Evolutionary conservation across 2,329 filamentous ascomycete species (phyloP).

Genomic region (Xylaria sp.): DNA sequence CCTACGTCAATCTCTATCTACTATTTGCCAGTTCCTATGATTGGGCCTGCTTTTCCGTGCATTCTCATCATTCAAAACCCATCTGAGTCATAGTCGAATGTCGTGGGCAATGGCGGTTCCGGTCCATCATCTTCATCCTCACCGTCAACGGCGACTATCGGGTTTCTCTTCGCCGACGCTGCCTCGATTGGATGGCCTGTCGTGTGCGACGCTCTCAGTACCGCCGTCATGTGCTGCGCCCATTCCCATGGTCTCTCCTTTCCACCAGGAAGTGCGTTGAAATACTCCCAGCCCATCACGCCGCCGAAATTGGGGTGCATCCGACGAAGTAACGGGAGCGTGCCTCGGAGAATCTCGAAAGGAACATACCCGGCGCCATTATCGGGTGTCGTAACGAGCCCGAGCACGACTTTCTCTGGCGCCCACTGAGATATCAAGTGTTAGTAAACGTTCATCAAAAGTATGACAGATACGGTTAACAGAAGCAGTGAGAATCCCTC

Average conservation of each 20-base stretch:
- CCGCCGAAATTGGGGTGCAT: conserved; percentile 66
- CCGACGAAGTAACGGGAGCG: conserved; percentile 51
- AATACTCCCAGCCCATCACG: conserved; percentile 85
- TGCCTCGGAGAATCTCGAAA: conserved; percentile 49
- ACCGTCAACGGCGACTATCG: conserved; percentile 17
- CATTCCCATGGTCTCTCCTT: conserved; percentile 63
- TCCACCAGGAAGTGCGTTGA: conserved; percentile 62
- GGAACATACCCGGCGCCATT: conserved; percentile 65
- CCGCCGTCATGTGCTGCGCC: conserved; percentile 57
- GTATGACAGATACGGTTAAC: not conserved
- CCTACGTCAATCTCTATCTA: not conserved
- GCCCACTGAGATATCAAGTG: conserved; percentile 43
- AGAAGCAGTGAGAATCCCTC: too few relatives aligned
- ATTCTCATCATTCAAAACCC: conserved; percentile 8
- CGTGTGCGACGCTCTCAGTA: conserved; percentile 24
- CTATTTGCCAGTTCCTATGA: not conserved
- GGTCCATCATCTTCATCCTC: conserved; percentile 17
- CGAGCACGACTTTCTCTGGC: conserved; percentile 64
- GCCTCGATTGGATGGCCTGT: not conserved
- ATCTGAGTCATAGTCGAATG: conserved; percentile 30
- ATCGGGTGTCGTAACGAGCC: conserved; percentile 66
- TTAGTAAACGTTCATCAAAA: not conserved
- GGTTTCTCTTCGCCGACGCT: not conserved
- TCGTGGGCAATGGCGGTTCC: conserved; percentile 16
- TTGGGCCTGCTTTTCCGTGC: not conserved